These are phyloP conservation scores for Persicaria tinctoria DNA, from an alignment of 148 eudicot genomes.

Conservation along the genomic window DNA sequence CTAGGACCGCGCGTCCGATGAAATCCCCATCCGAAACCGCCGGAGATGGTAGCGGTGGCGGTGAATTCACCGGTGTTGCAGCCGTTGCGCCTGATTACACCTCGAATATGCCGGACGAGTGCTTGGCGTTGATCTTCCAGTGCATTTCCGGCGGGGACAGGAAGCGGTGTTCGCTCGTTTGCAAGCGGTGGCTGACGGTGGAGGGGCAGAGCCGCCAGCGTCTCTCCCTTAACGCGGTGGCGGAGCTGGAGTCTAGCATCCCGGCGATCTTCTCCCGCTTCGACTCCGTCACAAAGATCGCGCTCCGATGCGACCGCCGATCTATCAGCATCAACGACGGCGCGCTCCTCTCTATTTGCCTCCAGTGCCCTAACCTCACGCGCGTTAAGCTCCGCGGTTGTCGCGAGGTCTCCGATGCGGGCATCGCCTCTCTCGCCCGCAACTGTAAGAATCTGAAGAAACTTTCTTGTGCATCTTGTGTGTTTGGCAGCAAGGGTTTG, in stretches of 20 bases:
- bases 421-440: constrained; percentile 23
- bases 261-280: constrained; percentile 25
- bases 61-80: neutral
- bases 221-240: constrained; percentile 24
- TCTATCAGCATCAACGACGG: constrained; percentile 26
- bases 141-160: constrained; percentile 28
- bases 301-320: constrained; percentile 27
- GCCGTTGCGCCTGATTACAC: constrained; percentile 16
- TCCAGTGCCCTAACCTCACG: constrained; percentile 22
- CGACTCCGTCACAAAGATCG: constrained; percentile 31
- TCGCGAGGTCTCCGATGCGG: constrained; percentile 26
- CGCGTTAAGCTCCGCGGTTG: constrained; percentile 33
- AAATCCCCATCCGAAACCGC: constrained; percentile 4
- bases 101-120: constrained; percentile 30
- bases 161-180: constrained; percentile 26
- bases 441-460: constrained; percentile 27
- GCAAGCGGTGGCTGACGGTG: constrained; percentile 27
- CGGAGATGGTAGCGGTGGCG: neutral
- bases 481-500: constrained; percentile 32
- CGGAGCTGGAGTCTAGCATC: constrained; percentile 10
- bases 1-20: neutral
- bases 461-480: constrained; percentile 30
- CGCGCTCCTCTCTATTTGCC: constrained; percentile 19
- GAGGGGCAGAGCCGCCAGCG: constrained; percentile 36
- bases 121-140: constrained; percentile 29